Conservation (phyloP, 176 grass and related monocot genomes). For the Triticum dicoccoides region DNA sequence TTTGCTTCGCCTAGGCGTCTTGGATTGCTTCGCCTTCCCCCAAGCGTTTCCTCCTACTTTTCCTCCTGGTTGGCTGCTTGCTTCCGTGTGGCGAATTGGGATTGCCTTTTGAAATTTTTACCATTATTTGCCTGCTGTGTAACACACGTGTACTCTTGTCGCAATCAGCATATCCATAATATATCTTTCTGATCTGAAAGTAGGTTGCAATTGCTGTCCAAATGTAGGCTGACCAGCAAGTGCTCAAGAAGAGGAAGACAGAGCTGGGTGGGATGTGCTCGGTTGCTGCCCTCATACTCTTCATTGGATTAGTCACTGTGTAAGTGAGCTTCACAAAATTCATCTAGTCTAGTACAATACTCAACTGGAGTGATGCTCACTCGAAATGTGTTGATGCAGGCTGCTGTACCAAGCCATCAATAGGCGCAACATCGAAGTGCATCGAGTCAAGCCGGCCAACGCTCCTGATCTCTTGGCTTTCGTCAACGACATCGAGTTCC, state of each 20-base stretch:
- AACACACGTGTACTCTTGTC: neutral
- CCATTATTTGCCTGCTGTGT: neutral
- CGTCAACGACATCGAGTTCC: constrained; percentile 83
- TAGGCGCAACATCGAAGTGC: constrained; percentile 61
- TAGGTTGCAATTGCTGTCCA: constrained; percentile 16
- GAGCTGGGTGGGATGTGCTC: constrained; percentile 87
- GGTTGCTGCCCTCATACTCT: constrained; percentile 66
- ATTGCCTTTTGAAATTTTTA: neutral
- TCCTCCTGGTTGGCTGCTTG: neutral
- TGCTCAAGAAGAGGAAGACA: constrained; percentile 85
- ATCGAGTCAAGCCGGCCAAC: constrained; percentile 83
- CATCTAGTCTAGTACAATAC: neutral
- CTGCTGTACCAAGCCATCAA: constrained; percentile 82
- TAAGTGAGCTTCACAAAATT: constrained; percentile 37
- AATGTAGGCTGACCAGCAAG: constrained; percentile 72
- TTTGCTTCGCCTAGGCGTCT: constrained; percentile 29
- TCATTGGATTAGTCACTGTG: constrained; percentile 73
- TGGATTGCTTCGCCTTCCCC: constrained; percentile 4
- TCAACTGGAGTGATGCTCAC: neutral
- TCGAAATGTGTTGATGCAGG: constrained; percentile 22
- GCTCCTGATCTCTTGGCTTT: constrained; percentile 82
- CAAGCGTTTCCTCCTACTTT: constrained; percentile 1
- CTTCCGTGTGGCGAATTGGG: neutral
- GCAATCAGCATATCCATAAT: neutral
- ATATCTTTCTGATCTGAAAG: neutral